Conservation (phyloP, 2,329 filamentous ascomycete species). For the Colletotrichum paranaense region DNA sequence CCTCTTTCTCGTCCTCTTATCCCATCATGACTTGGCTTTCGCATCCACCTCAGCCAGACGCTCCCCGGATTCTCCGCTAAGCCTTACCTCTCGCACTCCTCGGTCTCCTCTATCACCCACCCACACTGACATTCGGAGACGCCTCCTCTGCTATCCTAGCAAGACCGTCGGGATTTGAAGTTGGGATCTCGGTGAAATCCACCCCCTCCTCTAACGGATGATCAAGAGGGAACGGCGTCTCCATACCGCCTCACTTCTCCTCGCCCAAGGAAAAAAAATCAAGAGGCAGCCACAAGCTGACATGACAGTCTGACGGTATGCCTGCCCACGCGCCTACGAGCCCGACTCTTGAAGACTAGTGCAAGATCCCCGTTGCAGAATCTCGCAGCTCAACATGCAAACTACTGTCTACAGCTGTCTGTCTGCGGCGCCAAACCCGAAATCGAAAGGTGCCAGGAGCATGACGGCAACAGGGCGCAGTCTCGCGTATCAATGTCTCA, state of each 20-base stretch:
- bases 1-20: background rate
- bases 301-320: background rate
- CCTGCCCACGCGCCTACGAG: background rate
- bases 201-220: background rate
- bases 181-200: background rate
- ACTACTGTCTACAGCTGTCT: background rate
- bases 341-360: conserved; percentile 16
- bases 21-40: conserved; percentile 11
- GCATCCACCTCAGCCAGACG: background rate
- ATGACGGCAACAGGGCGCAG: conserved; percentile 17
- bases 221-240: conserved; percentile 6
- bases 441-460: conserved; percentile 16
- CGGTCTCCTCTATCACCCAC: background rate
- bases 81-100: conserved; percentile 29
- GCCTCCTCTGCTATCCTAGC: background rate
- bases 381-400: conserved; percentile 16
- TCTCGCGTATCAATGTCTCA: conserved; percentile 25
- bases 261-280: background rate
- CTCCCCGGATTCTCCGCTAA: conserved; percentile 22
- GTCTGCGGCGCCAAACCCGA: conserved; percentile 2
- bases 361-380: conserved; percentile 33
- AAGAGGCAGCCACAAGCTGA: conserved; percentile 12
- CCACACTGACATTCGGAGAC: background rate
- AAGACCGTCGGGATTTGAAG: background rate
- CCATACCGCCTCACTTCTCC: background rate